A percentile compares a stretch with the other conserved stretches of the same genome.
phyloP scores from a whole-genome alignment of 169 alveolate genomes.

The Plasmodium reichenowi region DNA sequence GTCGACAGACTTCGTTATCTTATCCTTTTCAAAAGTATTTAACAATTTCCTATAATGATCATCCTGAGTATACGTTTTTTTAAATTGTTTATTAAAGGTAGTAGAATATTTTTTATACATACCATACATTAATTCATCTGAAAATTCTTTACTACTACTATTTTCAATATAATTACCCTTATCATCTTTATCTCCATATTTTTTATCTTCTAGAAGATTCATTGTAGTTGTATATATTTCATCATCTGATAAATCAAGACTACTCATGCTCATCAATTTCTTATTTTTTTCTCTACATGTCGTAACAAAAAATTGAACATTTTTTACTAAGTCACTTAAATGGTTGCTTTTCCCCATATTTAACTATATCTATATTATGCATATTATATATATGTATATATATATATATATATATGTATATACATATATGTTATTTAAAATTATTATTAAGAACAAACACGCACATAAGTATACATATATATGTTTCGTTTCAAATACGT shows the following conservation, averaged over 20 bases:
- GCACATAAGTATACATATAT: not conserved
- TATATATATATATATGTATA: not conserved
- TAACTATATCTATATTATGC: not conserved
- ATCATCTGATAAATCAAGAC: constrained; percentile 44
- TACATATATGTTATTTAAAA: no score
- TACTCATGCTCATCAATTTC: constrained; percentile 41
- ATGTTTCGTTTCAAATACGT: no score
- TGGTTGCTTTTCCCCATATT: constrained; percentile 45
- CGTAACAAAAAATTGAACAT: constrained; percentile 60
- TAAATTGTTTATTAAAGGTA: constrained; percentile 20
- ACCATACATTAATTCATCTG: constrained; percentile 17
- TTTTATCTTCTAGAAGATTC: constrained; percentile 35
- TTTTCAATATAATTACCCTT: constrained; percentile 27
- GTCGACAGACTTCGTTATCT: not conserved
- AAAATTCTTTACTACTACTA: constrained; percentile 13
- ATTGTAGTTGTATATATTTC: constrained; percentile 2
- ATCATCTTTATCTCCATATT: constrained; percentile 11
- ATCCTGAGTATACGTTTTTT: constrained; percentile 33
- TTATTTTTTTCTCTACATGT: constrained; percentile 66
- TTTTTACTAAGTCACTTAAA: constrained; percentile 50
- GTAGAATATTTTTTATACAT: constrained; percentile 34
- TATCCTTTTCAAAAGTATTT: constrained; percentile 1
- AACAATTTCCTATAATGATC: constrained; percentile 8
- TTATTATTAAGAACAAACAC: no score
- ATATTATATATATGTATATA: not conserved